phyloP scores from a whole-genome alignment of 2,329 filamentous ascomycete species.

The Aspergillus hiratsukae region DNA sequence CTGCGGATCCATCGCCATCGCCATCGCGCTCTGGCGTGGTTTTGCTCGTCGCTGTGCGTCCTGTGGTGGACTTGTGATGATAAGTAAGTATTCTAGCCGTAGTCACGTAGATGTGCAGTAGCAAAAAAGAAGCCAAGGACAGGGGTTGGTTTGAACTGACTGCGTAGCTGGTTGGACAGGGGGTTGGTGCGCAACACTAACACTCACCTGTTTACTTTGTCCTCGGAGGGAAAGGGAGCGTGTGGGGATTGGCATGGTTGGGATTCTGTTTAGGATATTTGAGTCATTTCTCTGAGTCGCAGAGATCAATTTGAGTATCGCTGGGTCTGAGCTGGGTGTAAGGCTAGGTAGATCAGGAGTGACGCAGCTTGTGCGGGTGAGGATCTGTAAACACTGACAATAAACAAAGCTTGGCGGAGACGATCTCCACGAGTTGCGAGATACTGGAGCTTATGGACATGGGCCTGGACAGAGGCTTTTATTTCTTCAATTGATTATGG shows the following conservation, averaged over 20 bases:
- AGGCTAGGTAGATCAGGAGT: neutral
- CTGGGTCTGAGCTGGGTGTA: neutral
- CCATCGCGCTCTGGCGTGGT: slow-evolving; percentile 4
- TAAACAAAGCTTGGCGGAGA: slow-evolving; percentile 6
- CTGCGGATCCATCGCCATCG: slow-evolving; percentile 5
- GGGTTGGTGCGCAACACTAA: slow-evolving; percentile 16
- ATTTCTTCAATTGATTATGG: neutral
- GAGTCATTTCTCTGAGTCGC: neutral
- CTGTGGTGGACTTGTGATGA: slow-evolving; percentile 12
- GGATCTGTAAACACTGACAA: neutral
- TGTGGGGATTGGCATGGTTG: slow-evolving; percentile 38
- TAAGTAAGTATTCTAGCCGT: neutral
- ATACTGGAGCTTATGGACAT: neutral
- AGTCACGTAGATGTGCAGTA: no score
- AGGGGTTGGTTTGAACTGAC: neutral
- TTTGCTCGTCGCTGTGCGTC: slow-evolving; percentile 17
- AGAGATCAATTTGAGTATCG: neutral
- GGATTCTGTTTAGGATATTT: neutral
- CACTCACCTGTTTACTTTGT: slow-evolving; percentile 29
- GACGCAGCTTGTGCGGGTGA: neutral
- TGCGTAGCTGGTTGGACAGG: slow-evolving; percentile 1
- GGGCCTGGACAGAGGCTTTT: neutral
- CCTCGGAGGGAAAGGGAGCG: slow-evolving; percentile 34
- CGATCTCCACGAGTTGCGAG: neutral
- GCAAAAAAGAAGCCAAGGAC: neutral